Conservation (phyloP, 257 asterid species). For the Capsicum chinense region DNA sequence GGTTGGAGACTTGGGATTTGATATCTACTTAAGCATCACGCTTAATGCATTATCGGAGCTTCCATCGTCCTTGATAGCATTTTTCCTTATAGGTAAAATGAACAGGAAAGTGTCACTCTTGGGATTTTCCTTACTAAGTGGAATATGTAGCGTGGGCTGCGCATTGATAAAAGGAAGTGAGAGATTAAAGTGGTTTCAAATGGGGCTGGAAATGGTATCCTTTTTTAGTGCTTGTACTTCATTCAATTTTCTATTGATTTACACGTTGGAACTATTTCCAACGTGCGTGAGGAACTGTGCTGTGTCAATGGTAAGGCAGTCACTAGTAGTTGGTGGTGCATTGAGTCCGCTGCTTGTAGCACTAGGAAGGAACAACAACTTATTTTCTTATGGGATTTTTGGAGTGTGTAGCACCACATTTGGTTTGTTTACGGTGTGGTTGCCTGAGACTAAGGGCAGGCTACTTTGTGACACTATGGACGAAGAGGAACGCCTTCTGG, state of each 20-base stretch:
- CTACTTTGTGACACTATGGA: constrained; percentile 56
- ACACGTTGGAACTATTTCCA: constrained; percentile 72
- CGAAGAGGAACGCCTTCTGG: constrained; percentile 49
- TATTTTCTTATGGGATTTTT: constrained; percentile 58
- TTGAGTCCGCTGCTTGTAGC: constrained; percentile 63
- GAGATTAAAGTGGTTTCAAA: constrained; percentile 34
- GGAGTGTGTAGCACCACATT: constrained; percentile 50
- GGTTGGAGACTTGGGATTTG: constrained; percentile 45
- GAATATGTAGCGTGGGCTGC: constrained; percentile 55
- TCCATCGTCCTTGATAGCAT: constrained; percentile 55
- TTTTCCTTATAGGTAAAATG: constrained; percentile 46
- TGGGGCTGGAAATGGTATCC: constrained; percentile 58
- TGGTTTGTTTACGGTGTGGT: constrained; percentile 44
- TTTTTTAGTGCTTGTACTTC: constrained; percentile 62
- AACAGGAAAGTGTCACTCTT: constrained; percentile 43
- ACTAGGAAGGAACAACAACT: constrained; percentile 49
- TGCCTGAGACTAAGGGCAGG: constrained; percentile 75
- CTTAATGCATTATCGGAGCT: constrained; percentile 64
- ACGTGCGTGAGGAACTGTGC: constrained; percentile 80
- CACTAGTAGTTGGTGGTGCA: constrained; percentile 58
- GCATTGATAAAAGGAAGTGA: constrained; percentile 32
- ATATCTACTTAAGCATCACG: constrained; percentile 62
- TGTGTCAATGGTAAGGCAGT: constrained; percentile 70
- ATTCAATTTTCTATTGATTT: constrained; percentile 50
- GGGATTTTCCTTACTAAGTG: constrained; percentile 52